phyloP scores from a whole-genome alignment of 768 basidiomycete genomes.

The Cystobasidiopsis lactophilus region DNA sequence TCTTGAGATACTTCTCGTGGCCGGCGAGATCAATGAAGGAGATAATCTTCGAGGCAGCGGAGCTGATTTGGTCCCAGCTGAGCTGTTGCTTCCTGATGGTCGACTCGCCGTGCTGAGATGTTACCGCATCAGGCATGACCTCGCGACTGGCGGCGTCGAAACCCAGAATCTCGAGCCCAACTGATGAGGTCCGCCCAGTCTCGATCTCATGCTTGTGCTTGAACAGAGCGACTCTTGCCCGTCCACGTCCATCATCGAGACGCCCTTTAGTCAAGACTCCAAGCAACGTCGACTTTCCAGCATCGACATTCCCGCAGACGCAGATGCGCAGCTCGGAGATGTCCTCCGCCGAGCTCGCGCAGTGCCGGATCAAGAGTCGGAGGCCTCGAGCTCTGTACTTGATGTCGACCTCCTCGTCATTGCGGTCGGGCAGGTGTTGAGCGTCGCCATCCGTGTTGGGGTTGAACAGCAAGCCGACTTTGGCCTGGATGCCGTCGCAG shows the following conservation, averaged over 20 bases:
- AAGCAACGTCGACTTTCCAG: conserved; percentile 81
- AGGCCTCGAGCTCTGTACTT: conserved; percentile 10
- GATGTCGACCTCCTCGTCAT: conserved; percentile 2
- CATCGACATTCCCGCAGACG: conserved; percentile 77
- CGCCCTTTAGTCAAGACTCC: conserved; percentile 84
- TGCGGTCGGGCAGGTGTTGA: conserved; percentile 2
- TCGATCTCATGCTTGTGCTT: conserved; percentile 95
- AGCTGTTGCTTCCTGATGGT: conserved; percentile 42
- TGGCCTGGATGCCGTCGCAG: conserved; percentile 16
- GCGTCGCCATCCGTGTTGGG: conserved; percentile 2
- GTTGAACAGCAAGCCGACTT: conserved; percentile 22
- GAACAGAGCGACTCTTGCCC: conserved; percentile 58
- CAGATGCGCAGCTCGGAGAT: conserved; percentile 56
- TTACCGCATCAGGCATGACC: conserved; percentile 14
- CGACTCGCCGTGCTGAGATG: conserved; percentile 14
- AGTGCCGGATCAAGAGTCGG: conserved; percentile 5
- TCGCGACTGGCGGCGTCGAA: conserved; percentile 8
- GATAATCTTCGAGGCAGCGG: conserved; percentile 71
- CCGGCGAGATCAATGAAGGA: conserved; percentile 93
- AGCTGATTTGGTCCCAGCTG: conserved; percentile 86
- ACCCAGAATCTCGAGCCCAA: conserved; percentile 71
- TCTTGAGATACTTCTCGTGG: conserved; percentile 38
- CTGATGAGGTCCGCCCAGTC: conserved; percentile 66
- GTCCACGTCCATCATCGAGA: conserved; percentile 19
- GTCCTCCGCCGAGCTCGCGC: conserved; percentile 3